Conservation (phyloP, 2,329 filamentous ascomycete species). For the Thelonectria blattea region DNA sequence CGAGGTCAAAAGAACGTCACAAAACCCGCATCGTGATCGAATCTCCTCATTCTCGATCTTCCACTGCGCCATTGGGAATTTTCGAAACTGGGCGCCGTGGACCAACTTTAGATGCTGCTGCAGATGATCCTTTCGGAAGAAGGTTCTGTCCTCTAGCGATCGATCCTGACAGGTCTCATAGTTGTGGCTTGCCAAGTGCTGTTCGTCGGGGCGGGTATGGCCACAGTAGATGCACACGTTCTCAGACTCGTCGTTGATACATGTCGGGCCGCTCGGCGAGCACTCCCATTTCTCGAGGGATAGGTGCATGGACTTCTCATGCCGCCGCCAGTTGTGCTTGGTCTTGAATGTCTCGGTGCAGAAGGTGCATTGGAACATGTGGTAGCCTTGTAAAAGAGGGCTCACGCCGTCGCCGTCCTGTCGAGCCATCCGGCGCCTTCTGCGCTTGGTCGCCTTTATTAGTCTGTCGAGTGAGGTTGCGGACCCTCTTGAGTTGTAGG, state of each 20-base stretch:
- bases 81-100: constrained; percentile 48
- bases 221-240: constrained; percentile 52
- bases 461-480: constrained; percentile 37
- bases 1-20: constrained; percentile 42
- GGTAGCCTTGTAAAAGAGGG: background rate
- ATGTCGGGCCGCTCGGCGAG: constrained; percentile 43
- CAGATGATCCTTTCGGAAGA: constrained; percentile 53
- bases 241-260: constrained; percentile 48
- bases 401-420: background rate
- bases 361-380: constrained; percentile 50
- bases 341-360: constrained; percentile 53
- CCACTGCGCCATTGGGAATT: constrained; percentile 53
- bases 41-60: constrained; percentile 44
- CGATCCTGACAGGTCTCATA: constrained; percentile 52
- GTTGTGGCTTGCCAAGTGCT: constrained; percentile 48
- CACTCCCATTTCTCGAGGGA: constrained; percentile 56
- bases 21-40: constrained; percentile 51
- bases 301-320: constrained; percentile 55
- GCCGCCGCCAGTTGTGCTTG: constrained; percentile 55
- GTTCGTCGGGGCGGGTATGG: constrained; percentile 35
- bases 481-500: constrained; percentile 51
- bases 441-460: background rate
- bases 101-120: constrained; percentile 51
- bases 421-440: background rate
- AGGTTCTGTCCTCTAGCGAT: constrained; percentile 44